Conservation (phyloP, 176 grass and related monocot species). For the Lolium multiflorum region DNA sequence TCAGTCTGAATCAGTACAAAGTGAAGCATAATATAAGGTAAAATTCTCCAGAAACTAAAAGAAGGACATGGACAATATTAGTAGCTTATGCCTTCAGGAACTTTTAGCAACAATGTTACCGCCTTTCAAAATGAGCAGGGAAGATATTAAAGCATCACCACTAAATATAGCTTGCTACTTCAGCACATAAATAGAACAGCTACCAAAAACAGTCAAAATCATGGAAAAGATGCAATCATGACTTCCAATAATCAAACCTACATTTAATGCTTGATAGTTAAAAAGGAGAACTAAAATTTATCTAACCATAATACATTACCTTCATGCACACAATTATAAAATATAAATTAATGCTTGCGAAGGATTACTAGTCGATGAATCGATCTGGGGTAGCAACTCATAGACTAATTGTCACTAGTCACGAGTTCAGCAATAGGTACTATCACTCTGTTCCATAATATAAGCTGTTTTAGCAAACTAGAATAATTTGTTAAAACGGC, state of each 20-base stretch:
- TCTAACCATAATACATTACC: neutral
- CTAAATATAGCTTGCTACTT: neutral
- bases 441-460: too few relatives aligned
- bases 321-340: neutral
- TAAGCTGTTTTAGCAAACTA: too few relatives aligned
- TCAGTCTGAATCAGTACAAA: too few relatives aligned
- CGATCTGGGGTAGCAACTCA: too few relatives aligned
- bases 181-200: neutral
- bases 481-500: too few relatives aligned
- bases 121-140: neutral
- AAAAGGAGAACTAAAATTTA: neutral
- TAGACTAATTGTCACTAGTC: too few relatives aligned
- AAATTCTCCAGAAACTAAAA: neutral
- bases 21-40: too few relatives aligned
- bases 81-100: neutral
- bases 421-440: too few relatives aligned
- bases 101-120: neutral
- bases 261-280: too few relatives aligned
- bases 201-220: neutral
- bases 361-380: too few relatives aligned
- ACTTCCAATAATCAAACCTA: too few relatives aligned
- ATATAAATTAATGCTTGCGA: neutral
- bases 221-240: neutral
- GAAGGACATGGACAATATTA: neutral
- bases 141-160: neutral